These are phyloP conservation scores for Coelastrella sp. DNA, from an alignment of 139 green algal species.

Conservation along the genomic window DNA sequence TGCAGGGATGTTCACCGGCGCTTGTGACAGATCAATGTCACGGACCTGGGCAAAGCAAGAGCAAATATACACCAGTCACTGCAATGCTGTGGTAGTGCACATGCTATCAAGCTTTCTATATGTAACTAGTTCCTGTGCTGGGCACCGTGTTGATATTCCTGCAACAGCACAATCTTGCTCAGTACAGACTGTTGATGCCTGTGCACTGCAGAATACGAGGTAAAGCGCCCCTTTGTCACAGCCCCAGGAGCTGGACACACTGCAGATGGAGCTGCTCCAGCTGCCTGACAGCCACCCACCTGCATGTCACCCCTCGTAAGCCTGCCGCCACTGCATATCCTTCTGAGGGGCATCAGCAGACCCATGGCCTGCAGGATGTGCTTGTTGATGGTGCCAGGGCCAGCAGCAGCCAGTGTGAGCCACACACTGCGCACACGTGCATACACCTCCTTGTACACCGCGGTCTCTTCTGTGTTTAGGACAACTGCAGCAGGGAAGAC, in stretches of 20 bases:
- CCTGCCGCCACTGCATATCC: conserved; percentile 27
- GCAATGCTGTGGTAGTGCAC: too few relatives aligned
- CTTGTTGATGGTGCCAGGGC: conserved; percentile 53
- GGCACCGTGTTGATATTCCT: too few relatives aligned
- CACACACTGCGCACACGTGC: conserved; percentile 1
- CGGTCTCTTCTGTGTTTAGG: conserved; percentile 20
- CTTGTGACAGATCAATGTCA: conserved; percentile 9
- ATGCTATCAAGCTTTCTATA: too few relatives aligned
- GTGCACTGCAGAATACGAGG: too few relatives aligned
- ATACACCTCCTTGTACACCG: conserved; percentile 33
- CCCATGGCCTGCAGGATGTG: conserved; percentile 78
- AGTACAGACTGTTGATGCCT: too few relatives aligned
- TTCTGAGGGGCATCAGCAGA: conserved; percentile 75
- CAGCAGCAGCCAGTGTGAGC: conserved; percentile 18
- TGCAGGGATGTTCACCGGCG: background rate
- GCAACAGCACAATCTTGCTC: too few relatives aligned
- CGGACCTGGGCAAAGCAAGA: background rate
- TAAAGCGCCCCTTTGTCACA: too few relatives aligned
- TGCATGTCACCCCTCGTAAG: background rate
- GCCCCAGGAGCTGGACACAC: too few relatives aligned
- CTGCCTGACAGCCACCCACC: background rate
- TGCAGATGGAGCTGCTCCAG: too few relatives aligned
- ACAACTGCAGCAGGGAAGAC: background rate
- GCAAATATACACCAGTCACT: too few relatives aligned
- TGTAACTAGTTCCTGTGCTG: too few relatives aligned